These are phyloP conservation scores for Candida berthetii DNA, from an alignment of 805 yeast species.

Conservation along the genomic window DNA sequence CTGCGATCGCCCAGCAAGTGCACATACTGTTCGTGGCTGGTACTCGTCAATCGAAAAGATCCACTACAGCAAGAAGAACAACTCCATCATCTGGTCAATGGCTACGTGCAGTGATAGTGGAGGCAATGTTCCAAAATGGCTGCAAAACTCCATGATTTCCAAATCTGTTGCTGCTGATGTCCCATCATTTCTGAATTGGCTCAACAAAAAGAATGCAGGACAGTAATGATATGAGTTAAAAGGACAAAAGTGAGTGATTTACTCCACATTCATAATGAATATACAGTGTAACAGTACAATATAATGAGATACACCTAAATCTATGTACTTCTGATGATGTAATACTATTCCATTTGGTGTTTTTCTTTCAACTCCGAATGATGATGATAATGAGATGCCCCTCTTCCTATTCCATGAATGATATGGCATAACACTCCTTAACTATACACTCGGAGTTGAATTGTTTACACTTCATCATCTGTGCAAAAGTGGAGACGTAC, in stretches of 20 bases:
- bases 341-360: too few species aligned
- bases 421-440: too few species aligned
- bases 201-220: not conserved
- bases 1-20: slow-evolving; percentile 14
- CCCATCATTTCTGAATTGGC: slow-evolving; percentile 18
- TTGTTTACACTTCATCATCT: too few species aligned
- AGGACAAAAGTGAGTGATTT: too few species aligned
- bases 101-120: slow-evolving; percentile 26
- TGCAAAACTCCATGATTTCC: slow-evolving; percentile 25
- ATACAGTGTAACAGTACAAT: too few species aligned
- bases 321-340: too few species aligned
- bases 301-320: too few species aligned
- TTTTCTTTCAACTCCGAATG: not conserved
- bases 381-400: not conserved
- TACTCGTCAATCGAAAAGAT: slow-evolving; percentile 24
- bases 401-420: not conserved
- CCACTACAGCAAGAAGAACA: slow-evolving; percentile 4
- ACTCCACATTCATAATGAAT: too few species aligned
- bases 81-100: slow-evolving; percentile 22
- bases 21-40: slow-evolving; percentile 16
- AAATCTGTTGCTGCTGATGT: slow-evolving; percentile 27
- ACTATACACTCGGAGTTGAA: too few species aligned
- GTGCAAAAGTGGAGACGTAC: too few species aligned
- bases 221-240: too few species aligned
- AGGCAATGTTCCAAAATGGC: slow-evolving; percentile 25